Percentiles rank a stretch among this genome's conserved stretches.
phyloP scores from a whole-genome alignment of 495 filamentous ascomycete species.

The Penicillium longicatenatum region DNA sequence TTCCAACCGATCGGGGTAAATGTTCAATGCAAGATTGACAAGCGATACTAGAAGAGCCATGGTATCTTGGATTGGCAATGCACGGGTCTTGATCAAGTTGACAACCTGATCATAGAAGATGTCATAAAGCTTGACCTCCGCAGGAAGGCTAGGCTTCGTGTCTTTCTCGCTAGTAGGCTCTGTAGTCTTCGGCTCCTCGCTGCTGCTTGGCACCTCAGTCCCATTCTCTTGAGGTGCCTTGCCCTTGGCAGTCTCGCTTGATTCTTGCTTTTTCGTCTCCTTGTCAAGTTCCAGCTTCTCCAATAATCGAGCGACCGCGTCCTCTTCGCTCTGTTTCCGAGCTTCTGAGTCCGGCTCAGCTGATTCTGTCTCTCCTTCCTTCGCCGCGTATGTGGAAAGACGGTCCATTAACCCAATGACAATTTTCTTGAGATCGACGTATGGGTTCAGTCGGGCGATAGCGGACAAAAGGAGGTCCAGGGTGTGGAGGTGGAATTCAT shows the following conservation, averaged over 20 bases:
- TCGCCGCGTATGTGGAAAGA: slow-evolving; percentile 85
- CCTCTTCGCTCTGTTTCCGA: slow-evolving; percentile 74
- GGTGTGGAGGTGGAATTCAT: slow-evolving; percentile 96
- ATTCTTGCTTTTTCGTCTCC: slow-evolving; percentile 47
- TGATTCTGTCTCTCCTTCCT: slow-evolving; percentile 69
- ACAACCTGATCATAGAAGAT: slow-evolving; percentile 97
- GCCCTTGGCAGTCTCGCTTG: slow-evolving; percentile 34
- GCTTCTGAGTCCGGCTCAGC: slow-evolving; percentile 68
- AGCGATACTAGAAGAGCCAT: slow-evolving; percentile 90
- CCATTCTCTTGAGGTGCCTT: slow-evolving; percentile 43
- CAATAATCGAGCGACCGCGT: slow-evolving; percentile 74
- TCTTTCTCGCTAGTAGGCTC: slow-evolving; percentile 24
- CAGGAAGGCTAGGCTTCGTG: slow-evolving; percentile 66
- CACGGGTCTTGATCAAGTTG: slow-evolving; percentile 85
- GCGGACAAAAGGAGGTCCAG: slow-evolving; percentile 91
- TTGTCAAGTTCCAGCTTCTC: slow-evolving; percentile 76
- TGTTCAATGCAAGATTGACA: slow-evolving; percentile 89
- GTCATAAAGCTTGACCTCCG: slow-evolving; percentile 89
- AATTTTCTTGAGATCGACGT: slow-evolving; percentile 97
- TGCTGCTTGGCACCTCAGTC: slow-evolving; percentile 30
- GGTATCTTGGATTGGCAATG: slow-evolving; percentile 90
- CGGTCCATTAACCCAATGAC: slow-evolving; percentile 98
- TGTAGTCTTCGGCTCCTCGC: slow-evolving; percentile 23
- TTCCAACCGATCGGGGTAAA: slow-evolving; percentile 88
- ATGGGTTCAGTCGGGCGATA: slow-evolving; percentile 86